These are phyloP conservation scores for Sporothrix brunneoviolacea DNA, from an alignment of 2,329 filamentous ascomycete species.

Conservation along the genomic window DNA sequence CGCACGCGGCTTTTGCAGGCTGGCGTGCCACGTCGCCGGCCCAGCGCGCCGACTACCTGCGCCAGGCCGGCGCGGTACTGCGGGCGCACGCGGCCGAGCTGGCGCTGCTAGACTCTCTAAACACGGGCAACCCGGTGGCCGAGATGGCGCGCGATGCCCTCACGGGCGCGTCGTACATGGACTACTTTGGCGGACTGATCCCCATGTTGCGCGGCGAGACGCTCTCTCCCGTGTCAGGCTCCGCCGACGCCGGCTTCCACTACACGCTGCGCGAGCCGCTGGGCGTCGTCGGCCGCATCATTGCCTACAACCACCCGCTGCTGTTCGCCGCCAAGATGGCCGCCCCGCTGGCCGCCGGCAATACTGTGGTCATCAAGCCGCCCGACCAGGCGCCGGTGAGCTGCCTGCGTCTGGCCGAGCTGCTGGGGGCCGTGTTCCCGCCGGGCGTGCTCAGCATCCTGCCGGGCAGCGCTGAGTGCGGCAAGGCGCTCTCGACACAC, in stretches of 20 bases:
- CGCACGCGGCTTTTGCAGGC: conserved; percentile 6
- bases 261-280: conserved; percentile 61
- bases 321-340: conserved; percentile 68
- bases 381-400: conserved; percentile 51
- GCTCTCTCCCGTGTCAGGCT: conserved; percentile 58
- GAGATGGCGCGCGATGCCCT: conserved; percentile 46
- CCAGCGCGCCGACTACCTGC: conserved; percentile 5
- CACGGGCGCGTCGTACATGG: conserved; percentile 59
- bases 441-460: conserved; percentile 62
- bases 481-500: conserved; percentile 10
- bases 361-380: conserved; percentile 49
- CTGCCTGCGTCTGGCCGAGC: conserved; percentile 52
- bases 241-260: conserved; percentile 53
- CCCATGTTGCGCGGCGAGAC: conserved; percentile 65
- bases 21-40: conserved; percentile 7
- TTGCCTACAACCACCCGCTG: conserved; percentile 63
- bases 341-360: conserved; percentile 50
- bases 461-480: conserved; percentile 49
- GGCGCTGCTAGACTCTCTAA: conserved; percentile 16
- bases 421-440: conserved; percentile 63
- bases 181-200: conserved; percentile 62
- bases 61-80: conserved; percentile 17
- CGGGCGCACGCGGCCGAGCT: conserved; percentile 19
- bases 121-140: conserved; percentile 16
- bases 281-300: conserved; percentile 58